These are phyloP conservation scores for Rhizophagus prolifer DNA, from an alignment of 192 early-diverging fungal species.

Conservation along the genomic window DNA sequence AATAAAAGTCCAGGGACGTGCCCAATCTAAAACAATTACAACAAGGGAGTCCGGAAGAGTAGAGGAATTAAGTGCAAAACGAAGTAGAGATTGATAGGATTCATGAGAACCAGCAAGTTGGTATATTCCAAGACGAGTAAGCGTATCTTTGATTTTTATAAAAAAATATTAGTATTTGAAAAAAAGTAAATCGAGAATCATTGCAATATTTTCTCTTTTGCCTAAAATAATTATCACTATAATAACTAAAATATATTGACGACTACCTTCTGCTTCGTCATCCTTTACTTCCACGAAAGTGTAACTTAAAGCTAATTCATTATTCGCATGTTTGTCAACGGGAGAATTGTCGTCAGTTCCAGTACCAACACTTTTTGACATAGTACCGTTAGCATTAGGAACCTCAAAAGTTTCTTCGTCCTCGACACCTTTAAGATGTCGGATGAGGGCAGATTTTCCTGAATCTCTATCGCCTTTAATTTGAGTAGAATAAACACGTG, in stretches of 20 bases:
- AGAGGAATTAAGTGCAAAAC: conserved; percentile 67
- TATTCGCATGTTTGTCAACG: conserved; percentile 48
- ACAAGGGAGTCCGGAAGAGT: conserved; percentile 64
- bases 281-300: conserved; percentile 83
- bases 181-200: neutral
- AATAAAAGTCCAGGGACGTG: conserved; percentile 83
- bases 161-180: neutral
- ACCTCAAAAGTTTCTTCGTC: conserved; percentile 34
- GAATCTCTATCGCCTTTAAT: conserved; percentile 66
- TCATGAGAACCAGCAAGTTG: conserved; percentile 71
- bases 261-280: conserved; percentile 77
- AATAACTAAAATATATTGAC: neutral
- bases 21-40: conserved; percentile 88
- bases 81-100: conserved; percentile 67
- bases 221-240: neutral
- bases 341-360: conserved; percentile 41
- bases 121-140: conserved; percentile 78
- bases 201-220: conserved; percentile 27
- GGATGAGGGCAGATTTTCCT: conserved; percentile 83
- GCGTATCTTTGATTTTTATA: conserved; percentile 45
- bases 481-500: neutral
- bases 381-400: conserved; percentile 42
- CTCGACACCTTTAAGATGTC: conserved; percentile 55
- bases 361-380: conserved; percentile 43
- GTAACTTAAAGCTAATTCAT: conserved; percentile 81